phyloP scores from a whole-genome alignment of 2,329 filamentous ascomycete genomes.

The Alternaria postmessia region DNA sequence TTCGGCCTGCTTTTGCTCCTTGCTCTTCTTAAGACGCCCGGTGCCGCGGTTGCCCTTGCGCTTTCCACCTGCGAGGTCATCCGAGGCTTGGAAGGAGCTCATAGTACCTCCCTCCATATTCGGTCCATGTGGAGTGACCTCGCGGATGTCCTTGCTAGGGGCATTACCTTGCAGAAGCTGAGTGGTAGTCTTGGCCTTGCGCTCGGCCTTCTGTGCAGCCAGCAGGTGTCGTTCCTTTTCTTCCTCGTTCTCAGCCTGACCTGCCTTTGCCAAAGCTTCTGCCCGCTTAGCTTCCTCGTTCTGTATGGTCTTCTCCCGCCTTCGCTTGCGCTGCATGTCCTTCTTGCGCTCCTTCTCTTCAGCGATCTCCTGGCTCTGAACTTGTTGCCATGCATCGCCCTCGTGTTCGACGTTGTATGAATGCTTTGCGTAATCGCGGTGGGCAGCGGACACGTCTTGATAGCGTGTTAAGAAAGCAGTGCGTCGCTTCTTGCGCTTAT shows the following conservation, averaged over 20 bases:
- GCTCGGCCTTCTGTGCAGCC: constrained; percentile 88
- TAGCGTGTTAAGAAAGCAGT: constrained; percentile 64
- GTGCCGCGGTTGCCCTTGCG: constrained; percentile 62
- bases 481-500: constrained; percentile 72
- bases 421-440: constrained; percentile 75
- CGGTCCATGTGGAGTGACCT: constrained; percentile 75
- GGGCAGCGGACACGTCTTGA: constrained; percentile 68
- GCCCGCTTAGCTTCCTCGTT: constrained; percentile 86
- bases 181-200: constrained; percentile 91
- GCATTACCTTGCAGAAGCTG: constrained; percentile 86
- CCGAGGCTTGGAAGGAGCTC: constrained; percentile 79
- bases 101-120: constrained; percentile 86
- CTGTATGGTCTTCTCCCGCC: constrained; percentile 92
- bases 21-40: constrained; percentile 86
- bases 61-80: constrained; percentile 59
- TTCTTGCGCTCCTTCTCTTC: constrained; percentile 99
- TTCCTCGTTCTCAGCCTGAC: constrained; percentile 79
- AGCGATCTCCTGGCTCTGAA: constrained; percentile 86
- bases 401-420: constrained; percentile 81
- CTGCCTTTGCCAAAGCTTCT: constrained; percentile 78
- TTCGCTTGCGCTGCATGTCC: constrained; percentile 97
- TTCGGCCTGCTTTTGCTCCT: constrained; percentile 72
- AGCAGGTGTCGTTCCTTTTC: constrained; percentile 82
- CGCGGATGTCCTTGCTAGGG: constrained; percentile 73
- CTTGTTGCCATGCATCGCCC: constrained; percentile 81